A percentile compares a stretch with the other conserved stretches of the same genome.
Conservation (phyloP, 2,329 filamentous ascomycete species). For the Didymella pinodella region DNA sequence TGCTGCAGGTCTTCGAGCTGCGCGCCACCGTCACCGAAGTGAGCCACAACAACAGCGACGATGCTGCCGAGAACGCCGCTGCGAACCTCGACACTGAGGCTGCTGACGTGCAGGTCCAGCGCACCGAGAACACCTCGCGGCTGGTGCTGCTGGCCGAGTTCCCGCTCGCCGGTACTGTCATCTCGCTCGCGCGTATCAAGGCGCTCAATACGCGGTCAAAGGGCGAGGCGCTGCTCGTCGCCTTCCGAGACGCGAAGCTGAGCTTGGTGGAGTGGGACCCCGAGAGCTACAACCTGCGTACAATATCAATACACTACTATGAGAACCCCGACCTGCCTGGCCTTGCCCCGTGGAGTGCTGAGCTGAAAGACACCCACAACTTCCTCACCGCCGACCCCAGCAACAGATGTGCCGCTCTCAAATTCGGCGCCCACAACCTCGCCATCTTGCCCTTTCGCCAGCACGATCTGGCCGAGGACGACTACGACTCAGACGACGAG, state of each 20-base stretch:
- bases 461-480: conserved; percentile 85
- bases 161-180: conserved; percentile 81
- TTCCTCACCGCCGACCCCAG: conserved; percentile 87
- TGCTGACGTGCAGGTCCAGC: conserved; percentile 57
- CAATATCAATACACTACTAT: conserved; percentile 96
- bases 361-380: conserved; percentile 77
- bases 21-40: conserved; percentile 72
- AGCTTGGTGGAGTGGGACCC: conserved; percentile 95
- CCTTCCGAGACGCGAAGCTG: conserved; percentile 90
- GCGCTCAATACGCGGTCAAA: conserved; percentile 76
- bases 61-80: conserved; percentile 49
- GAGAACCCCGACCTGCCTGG: conserved; percentile 89
- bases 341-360: conserved; percentile 77
- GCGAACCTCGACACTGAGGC: conserved; percentile 61
- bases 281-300: conserved; percentile 77
- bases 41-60: conserved; percentile 33
- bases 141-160: conserved; percentile 87
- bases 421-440: conserved; percentile 86
- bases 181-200: conserved; percentile 80
- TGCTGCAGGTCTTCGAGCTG: conserved; percentile 88
- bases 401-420: conserved; percentile 91
- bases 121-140: conserved; percentile 74
- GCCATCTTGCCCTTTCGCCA: conserved; percentile 95
- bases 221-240: conserved; percentile 82
- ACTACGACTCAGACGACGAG: conserved; percentile 85